Percentiles rank a stretch among this genome's conserved stretches.
Conservation (phyloP, 495 filamentous ascomycete species). For the Paragyromitra xinjiangensis region DNA sequence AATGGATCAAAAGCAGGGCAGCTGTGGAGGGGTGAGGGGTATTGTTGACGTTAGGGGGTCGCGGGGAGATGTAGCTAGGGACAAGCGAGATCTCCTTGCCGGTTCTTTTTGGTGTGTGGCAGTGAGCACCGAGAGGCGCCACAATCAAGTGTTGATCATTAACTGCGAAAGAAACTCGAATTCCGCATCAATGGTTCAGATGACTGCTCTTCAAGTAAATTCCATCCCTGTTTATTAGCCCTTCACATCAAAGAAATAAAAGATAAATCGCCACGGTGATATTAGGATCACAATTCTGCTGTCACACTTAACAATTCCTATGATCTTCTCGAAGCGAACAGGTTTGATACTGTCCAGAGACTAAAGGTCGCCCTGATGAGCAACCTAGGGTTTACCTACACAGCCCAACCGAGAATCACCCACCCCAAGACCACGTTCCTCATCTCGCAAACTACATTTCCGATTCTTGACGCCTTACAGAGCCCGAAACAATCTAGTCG, state of each 20-base stretch:
- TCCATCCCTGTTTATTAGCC: not conserved
- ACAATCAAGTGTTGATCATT: slow-evolving; percentile 27
- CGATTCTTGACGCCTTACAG: not conserved
- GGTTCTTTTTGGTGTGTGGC: slow-evolving; percentile 33
- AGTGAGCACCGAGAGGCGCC: slow-evolving; percentile 38
- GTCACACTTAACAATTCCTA: not conserved
- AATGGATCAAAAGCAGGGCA: slow-evolving; percentile 39
- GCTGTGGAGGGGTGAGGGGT: slow-evolving; percentile 53
- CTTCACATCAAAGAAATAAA: not conserved
- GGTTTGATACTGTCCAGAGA: not conserved
- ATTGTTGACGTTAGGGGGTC: slow-evolving; percentile 51
- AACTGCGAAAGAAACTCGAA: not conserved
- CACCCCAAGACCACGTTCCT: not conserved
- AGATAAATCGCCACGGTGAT: not conserved
- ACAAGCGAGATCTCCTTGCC: slow-evolving; percentile 49
- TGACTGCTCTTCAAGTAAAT: not conserved
- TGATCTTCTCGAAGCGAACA: not conserved
- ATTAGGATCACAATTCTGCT: not conserved
- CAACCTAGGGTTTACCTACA: not conserved
- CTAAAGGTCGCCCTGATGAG: not conserved
- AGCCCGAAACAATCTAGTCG: not conserved
- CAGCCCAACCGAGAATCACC: not conserved
- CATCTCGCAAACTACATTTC: not conserved
- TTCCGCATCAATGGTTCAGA: not conserved
- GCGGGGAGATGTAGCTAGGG: slow-evolving; percentile 48